phyloP scores from a whole-genome alignment of 257 asterid genomes.

The Solanum piurae region DNA sequence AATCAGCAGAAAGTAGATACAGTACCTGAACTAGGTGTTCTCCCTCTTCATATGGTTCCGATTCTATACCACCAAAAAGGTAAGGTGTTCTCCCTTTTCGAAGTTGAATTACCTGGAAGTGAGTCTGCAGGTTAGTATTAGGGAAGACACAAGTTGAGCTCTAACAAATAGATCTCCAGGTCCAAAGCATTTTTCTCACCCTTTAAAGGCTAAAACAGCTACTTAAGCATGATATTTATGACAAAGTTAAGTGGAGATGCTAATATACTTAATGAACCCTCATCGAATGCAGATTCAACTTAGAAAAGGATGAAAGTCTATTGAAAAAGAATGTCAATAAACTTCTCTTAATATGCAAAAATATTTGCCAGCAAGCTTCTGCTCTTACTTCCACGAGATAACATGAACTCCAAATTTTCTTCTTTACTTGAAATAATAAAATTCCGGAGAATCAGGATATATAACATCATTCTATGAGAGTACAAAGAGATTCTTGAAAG shows the following conservation, averaged over 20 bases:
- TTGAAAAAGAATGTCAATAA: background rate
- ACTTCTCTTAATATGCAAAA: background rate
- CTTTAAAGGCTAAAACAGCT: background rate
- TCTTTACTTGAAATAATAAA: too few species aligned
- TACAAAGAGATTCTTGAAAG: too few species aligned
- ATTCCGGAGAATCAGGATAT: too few species aligned
- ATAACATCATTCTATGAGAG: too few species aligned
- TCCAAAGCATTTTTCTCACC: background rate
- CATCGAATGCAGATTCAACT: background rate
- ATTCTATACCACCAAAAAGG: constrained; percentile 91
- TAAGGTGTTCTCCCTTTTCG: constrained; percentile 94
- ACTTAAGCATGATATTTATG: background rate
- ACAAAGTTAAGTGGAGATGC: background rate
- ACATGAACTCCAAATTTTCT: background rate
- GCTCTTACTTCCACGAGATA: background rate
- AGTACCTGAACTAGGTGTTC: constrained; percentile 93
- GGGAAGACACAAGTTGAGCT: background rate
- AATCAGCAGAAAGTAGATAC: constrained; percentile 1
- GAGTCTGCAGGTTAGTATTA: constrained; percentile 5
- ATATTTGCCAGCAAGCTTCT: background rate
- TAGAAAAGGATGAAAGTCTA: background rate
- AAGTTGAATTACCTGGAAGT: constrained; percentile 75
- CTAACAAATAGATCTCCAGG: background rate
- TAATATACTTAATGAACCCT: background rate
- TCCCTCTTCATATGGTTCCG: constrained; percentile 96